Evolutionary conservation across 148 eudicot species (phyloP), one percentile per base, ranked within the genome.

Genomic region (Persicaria tinctoria): DNA sequence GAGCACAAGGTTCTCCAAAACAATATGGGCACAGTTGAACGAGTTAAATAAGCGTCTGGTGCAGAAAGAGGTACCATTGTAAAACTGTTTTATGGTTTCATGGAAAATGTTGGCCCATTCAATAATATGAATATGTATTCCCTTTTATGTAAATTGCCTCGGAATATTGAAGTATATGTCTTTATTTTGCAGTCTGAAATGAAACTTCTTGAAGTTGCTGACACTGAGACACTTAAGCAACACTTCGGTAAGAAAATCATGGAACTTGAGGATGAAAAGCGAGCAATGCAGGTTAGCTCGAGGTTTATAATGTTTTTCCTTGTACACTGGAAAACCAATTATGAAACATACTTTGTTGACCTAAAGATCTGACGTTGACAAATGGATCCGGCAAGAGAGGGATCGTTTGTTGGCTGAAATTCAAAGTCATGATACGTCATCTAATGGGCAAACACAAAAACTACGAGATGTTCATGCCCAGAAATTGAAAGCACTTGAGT

Each of bases 231-330:
- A 46, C 97, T 96, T 74, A 96, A 96, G 83, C 99, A 96, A 74
- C 99, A 96, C 76, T 96, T 96, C 70, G 99, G 97, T 74, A 95
- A 88, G 87, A 95, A 95, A 79, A 79, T 95, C 66, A 75, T 84
- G 80, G 99, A 95, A 76, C 99, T 95, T 74, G 99, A 96, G 83
- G 97, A 96, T 84, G 99, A 96, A 82, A 96, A 96, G 84, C 85
- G 89, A 79, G 80, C 89, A 74, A 97, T 93, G 75, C 97, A 95
- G 97, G 98, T 95, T 23, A 46, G 70, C 76, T 12, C 18, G 38
- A 41, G 32, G 13, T 66, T 20, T 66, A 5, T 38, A 13, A 14
- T 11, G 9, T 41, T 46, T 38, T 41, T 38, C 11, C 11, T 41
- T 66, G 32, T 5, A 27, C 32, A 27, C 32, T 27, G 32, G 1